Conservation (phyloP, 1,284 basidiomycete species). For the Ceratobasidium theobromae region DNA sequence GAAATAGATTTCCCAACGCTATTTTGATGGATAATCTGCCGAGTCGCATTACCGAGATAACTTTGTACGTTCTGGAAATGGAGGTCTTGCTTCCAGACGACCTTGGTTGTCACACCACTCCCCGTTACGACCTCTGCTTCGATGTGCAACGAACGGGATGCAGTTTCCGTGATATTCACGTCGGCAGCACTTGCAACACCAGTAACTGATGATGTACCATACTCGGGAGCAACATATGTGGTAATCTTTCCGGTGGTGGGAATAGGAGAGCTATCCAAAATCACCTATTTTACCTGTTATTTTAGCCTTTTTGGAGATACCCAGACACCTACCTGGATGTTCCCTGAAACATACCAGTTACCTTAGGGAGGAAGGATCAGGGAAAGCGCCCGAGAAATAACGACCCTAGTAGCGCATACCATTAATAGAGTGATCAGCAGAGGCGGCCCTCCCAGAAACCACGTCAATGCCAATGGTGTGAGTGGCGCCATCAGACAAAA, state of each 20-base stretch:
- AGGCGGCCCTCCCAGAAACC: constrained; percentile 56
- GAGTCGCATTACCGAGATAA: constrained; percentile 51
- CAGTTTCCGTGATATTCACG: constrained; percentile 58
- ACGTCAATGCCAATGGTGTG: constrained; percentile 73
- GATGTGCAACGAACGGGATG: constrained; percentile 55
- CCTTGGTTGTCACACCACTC: constrained; percentile 54
- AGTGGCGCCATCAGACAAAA: constrained; percentile 64
- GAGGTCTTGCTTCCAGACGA: constrained; percentile 57
- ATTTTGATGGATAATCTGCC: constrained; percentile 63
- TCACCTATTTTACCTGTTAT: constrained; percentile 41
- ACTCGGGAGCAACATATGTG: constrained; percentile 56
- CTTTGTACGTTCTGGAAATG: constrained; percentile 58
- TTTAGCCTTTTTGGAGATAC: not conserved
- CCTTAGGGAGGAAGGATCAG: not conserved
- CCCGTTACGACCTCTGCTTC: constrained; percentile 60
- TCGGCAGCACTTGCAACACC: constrained; percentile 46
- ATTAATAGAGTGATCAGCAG: constrained; percentile 62
- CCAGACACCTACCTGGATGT: constrained; percentile 53
- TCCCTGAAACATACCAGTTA: constrained; percentile 77
- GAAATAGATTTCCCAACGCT: constrained; percentile 58
- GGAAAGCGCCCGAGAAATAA: not conserved
- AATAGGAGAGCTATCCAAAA: constrained; percentile 60
- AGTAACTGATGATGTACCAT: constrained; percentile 53
- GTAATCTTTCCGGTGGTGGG: constrained; percentile 70
- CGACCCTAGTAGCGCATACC: constrained; percentile 34